Evolutionary conservation across 345 rosid genomes (phyloP).

Genomic region (Citrus medica): DNA sequence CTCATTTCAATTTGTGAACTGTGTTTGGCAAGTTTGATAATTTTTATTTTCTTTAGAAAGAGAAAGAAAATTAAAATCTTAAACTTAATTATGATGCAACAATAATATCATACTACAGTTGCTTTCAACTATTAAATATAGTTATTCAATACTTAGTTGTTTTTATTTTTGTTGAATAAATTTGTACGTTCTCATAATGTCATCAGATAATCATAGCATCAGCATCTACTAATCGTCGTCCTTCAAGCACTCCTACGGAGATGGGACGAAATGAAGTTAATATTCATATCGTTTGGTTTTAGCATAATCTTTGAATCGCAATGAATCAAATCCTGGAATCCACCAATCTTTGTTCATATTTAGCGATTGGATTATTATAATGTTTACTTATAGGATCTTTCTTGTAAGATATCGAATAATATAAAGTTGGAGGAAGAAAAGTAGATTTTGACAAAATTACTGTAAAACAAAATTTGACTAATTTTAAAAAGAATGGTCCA

Average conservation of each 20-base stretch:
- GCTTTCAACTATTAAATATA: too few relatives aligned
- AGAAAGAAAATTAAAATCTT: neutral
- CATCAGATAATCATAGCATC: neutral
- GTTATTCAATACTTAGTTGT: neutral
- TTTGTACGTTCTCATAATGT: neutral
- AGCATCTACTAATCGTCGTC: neutral
- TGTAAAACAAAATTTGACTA: neutral
- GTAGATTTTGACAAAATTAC: neutral
- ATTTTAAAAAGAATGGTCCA: neutral
- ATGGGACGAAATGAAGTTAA: neutral
- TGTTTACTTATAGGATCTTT: neutral
- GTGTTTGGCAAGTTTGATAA: too few relatives aligned
- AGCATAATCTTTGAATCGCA: neutral
- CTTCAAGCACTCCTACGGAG: neutral
- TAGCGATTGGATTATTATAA: neutral
- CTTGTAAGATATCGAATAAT: neutral
- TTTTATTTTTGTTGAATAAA: neutral
- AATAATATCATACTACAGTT: rapidly evolving
- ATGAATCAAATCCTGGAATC: neutral
- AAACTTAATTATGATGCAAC: too few relatives aligned
- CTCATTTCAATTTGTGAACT: too few relatives aligned
- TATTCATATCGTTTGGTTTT: neutral
- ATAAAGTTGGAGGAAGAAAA: neutral
- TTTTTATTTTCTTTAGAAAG: too few relatives aligned
- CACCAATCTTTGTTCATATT: neutral